Evolutionary conservation across 2,329 filamentous ascomycete species (phyloP), one percentile per base, ranked within the genome.

Genomic region (Endoconidiophora polonica): DNA sequence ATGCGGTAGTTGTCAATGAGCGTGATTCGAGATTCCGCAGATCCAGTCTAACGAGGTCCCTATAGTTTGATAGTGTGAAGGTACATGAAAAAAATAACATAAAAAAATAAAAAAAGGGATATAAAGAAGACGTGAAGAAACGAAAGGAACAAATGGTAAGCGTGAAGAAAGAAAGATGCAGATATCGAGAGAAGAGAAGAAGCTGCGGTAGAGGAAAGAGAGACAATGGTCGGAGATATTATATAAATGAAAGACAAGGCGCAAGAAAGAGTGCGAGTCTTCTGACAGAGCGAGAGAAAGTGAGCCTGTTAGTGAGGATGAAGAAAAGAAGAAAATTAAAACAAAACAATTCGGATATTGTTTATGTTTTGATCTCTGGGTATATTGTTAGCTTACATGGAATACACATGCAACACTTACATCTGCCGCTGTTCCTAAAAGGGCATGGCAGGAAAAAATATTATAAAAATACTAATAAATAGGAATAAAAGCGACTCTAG

Each of bases 1-100:
- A 41, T 23, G 36, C 41, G 23, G 20, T 47, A 37, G 22, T 48
- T 48, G 36, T 23, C 20, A 48, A 48, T 42, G 46, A 48, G 46
- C 39, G 46, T 48, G 46, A 48, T 48, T 48, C 46, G 37, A 48
- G 46, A 48, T 48, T 42, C 46, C 46, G 42, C 36, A 46, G 38
- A 43, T 22, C 46, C 46, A 33, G 46, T 20, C 46, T 48, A 39
- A 42, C 26, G 38, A 48, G 41, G 42, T 48, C 38, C 46, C 46
- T 42, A 29, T 29, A 48, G 46, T 48, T 48, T 41, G 46, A 41
- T 42, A 40, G 39, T 12, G 18, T 48, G 4, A 24, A 23, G 26
- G 12, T 18, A 18, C 16, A 18, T 18, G 10, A 48, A 48, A 24
- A 33, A 41, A 33, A 10, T 16, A 33, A 12, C 29, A 12, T 18